Conservation (phyloP, 108 stramenopile species). For the Discostella pseudostelligera region DNA sequence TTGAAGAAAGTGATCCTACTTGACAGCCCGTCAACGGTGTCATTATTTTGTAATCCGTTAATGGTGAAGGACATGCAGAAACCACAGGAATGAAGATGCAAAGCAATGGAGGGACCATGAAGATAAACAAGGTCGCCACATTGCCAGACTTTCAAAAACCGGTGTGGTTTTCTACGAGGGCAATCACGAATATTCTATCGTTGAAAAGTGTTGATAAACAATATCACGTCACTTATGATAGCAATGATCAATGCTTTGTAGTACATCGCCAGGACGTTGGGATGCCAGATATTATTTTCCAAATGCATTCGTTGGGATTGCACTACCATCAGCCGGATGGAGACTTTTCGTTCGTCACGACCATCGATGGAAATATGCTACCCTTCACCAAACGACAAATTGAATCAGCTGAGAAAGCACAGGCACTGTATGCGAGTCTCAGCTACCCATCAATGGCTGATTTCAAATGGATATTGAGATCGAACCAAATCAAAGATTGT, state of each 20-base stretch:
- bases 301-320: not conserved
- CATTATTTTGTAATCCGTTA: constrained; percentile 6
- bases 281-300: not conserved
- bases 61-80: not conserved
- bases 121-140: not conserved
- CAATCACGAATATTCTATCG: constrained; percentile 10
- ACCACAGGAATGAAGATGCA: no score
- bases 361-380: not conserved
- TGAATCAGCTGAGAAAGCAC: constrained; percentile 1
- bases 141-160: not conserved
- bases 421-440: constrained; percentile 3
- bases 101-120: constrained; percentile 4
- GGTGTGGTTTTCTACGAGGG: constrained; percentile 1
- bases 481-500: constrained; percentile 14
- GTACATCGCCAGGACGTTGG: not conserved
- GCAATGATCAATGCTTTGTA: not conserved
- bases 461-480: constrained; percentile 10
- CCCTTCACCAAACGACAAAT: constrained; percentile 6
- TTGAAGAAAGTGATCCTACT: not conserved
- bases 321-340: not conserved
- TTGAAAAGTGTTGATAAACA: not conserved
- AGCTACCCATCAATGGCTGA: constrained; percentile 4
- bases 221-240: constrained; percentile 14
- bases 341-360: not conserved
- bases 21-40: constrained; percentile 15